These are phyloP conservation scores for Stipa capillata DNA, from an alignment of 176 grass and related monocot genomes.

Conservation along the genomic window DNA sequence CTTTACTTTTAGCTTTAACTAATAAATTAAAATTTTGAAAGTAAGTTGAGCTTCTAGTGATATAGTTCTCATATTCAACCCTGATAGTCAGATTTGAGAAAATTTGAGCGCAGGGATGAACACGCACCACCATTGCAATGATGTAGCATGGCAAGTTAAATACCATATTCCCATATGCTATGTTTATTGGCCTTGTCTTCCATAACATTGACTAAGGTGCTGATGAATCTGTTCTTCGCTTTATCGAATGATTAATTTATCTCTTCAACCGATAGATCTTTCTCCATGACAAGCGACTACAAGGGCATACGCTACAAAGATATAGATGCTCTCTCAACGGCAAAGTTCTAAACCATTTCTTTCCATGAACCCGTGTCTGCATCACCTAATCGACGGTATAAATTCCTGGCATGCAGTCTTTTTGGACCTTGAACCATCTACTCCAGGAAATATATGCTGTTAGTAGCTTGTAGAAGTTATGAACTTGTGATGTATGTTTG, in stretches of 20 bases:
- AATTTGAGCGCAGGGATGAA: too few species aligned
- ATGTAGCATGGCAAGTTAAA: too few species aligned
- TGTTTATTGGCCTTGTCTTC: too few species aligned
- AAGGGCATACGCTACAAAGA: not conserved
- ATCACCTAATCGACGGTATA: not conserved
- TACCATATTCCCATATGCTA: too few species aligned
- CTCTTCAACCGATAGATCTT: not conserved
- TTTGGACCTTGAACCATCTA: conserved; percentile 6
- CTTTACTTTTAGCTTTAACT: too few species aligned
- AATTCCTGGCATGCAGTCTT: not conserved
- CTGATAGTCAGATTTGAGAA: too few species aligned
- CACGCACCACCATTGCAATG: too few species aligned
- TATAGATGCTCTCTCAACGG: not conserved
- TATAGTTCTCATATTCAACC: too few species aligned
- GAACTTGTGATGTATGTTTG: not conserved
- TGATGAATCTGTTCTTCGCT: not conserved
- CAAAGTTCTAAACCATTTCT: not conserved
- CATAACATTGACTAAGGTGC: not conserved
- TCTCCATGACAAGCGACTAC: not conserved
- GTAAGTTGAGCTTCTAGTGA: too few species aligned
- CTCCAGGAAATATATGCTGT: not conserved
- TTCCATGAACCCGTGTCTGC: not conserved
- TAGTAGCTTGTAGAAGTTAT: not conserved
- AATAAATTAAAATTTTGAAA: not conserved
- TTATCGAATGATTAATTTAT: not conserved